Percentiles rank a stretch among this genome's conserved stretches.
These are phyloP conservation scores for Fusarium anguioides DNA, from an alignment of 2,329 filamentous ascomycete species.

Conservation along the genomic window DNA sequence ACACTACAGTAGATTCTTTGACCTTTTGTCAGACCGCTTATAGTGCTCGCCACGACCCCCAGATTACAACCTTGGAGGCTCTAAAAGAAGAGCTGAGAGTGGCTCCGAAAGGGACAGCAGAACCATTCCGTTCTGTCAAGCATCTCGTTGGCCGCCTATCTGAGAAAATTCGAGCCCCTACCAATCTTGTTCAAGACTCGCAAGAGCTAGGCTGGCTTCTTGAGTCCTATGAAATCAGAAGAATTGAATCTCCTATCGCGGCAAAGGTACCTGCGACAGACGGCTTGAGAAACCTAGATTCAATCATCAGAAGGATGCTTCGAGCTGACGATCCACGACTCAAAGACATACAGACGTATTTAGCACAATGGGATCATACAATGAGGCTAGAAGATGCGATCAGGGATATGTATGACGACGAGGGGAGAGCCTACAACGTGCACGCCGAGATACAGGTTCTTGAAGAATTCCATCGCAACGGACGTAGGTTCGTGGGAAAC, in stretches of 20 bases:
- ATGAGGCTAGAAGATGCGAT: slow-evolving; percentile 13
- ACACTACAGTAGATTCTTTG: neutral
- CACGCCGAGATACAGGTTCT: slow-evolving; percentile 48
- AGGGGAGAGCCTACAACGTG: slow-evolving; percentile 39
- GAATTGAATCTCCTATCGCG: slow-evolving; percentile 23
- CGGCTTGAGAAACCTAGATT: slow-evolving; percentile 43
- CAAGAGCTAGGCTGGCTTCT: slow-evolving; percentile 48
- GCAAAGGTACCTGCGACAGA: slow-evolving; percentile 43
- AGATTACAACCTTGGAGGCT: slow-evolving; percentile 24
- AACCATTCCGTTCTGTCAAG: slow-evolving; percentile 46
- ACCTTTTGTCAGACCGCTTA: slow-evolving; percentile 26
- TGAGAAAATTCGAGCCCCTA: slow-evolving; percentile 53
- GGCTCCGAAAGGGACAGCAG: neutral
- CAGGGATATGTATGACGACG: slow-evolving; percentile 6
- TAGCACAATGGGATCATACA: neutral
- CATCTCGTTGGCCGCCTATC: slow-evolving; percentile 60
- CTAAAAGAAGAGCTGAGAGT: slow-evolving; percentile 17
- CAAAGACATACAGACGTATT: neutral
- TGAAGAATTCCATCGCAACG: slow-evolving; percentile 55
- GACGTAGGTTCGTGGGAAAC: slow-evolving; percentile 50
- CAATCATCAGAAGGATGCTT: slow-evolving; percentile 50
- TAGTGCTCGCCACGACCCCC: slow-evolving; percentile 17
- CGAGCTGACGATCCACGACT: slow-evolving; percentile 11
- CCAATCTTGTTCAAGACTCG: slow-evolving; percentile 52
- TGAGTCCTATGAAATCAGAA: slow-evolving; percentile 43